Conservation (phyloP, 2,329 filamentous ascomycete species). For the Elsinoe arachidis region DNA sequence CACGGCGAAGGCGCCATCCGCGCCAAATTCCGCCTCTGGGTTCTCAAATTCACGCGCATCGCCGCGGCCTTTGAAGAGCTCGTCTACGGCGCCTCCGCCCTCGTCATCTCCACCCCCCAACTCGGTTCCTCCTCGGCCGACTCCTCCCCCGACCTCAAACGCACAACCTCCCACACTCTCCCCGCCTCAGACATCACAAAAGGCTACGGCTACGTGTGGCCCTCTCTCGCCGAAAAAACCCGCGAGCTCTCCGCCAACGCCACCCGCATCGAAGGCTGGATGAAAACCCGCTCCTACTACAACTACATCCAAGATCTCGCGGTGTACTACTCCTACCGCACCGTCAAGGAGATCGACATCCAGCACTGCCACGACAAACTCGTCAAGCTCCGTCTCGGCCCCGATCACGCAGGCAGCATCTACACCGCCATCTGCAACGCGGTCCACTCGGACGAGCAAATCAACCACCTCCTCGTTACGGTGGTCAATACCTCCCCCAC, state of each 20-base stretch:
- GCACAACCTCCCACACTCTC: slow-evolving; percentile 29
- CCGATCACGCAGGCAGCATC: slow-evolving; percentile 69
- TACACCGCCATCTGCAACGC: slow-evolving; percentile 73
- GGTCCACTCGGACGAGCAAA: slow-evolving; percentile 59
- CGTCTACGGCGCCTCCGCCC: slow-evolving; percentile 84
- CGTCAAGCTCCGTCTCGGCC: slow-evolving; percentile 67
- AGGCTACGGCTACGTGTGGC: slow-evolving; percentile 93
- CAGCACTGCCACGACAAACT: slow-evolving; percentile 89
- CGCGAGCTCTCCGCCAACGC: slow-evolving; percentile 87
- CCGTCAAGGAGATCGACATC: slow-evolving; percentile 74
- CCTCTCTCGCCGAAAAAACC: slow-evolving; percentile 69
- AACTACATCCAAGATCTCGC: slow-evolving; percentile 60
- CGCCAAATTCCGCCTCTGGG: slow-evolving; percentile 88
- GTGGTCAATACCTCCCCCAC: slow-evolving; percentile 20
- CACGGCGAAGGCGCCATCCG: slow-evolving; percentile 85
- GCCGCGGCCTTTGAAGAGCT: slow-evolving; percentile 90
- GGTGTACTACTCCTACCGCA: slow-evolving; percentile 31
- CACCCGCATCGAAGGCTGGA: slow-evolving; percentile 91
- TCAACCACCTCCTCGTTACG: slow-evolving; percentile 48
- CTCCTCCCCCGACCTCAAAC: slow-evolving; percentile 14
- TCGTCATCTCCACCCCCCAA: slow-evolving; percentile 55
- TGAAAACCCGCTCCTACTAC: slow-evolving; percentile 90
- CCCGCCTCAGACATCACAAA: slow-evolving; percentile 23
- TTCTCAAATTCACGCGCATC: slow-evolving; percentile 87
- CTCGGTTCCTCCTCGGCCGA: slow-evolving; percentile 25